Conservation (phyloP, 176 grass and related monocot genomes). For the Pontederia paniculata region DNA sequence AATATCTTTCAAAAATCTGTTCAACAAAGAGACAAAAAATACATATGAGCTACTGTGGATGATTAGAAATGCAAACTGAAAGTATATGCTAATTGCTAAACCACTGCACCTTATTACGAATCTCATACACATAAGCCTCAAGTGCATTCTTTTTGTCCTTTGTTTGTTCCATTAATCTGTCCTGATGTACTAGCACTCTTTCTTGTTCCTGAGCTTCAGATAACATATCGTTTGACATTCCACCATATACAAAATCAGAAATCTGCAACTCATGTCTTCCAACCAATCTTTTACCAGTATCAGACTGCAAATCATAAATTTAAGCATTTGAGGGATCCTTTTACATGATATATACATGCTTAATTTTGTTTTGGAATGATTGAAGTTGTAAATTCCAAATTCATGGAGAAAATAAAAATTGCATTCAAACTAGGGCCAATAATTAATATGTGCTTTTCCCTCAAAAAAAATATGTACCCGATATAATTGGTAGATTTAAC, state of each 20-base stretch:
- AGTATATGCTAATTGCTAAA: constrained; percentile 3
- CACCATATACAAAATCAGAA: constrained; percentile 45
- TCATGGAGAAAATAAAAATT: no score
- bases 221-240: constrained; percentile 52
- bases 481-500: no score
- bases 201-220: constrained; percentile 70
- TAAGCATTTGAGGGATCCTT: constrained; percentile 2
- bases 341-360: constrained; percentile 3
- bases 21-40: constrained; percentile 7
- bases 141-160: constrained; percentile 94
- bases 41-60: neutral
- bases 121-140: constrained; percentile 89
- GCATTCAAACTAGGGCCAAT: no score
- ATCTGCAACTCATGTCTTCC: constrained; percentile 48
- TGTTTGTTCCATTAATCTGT: constrained; percentile 70
- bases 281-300: constrained; percentile 27
- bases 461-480: no score
- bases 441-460: no score
- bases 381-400: no score
- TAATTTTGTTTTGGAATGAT: neutral
- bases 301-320: constrained; percentile 33
- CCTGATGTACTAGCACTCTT: constrained; percentile 54
- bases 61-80: neutral
- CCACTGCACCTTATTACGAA: constrained; percentile 70
- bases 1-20: constrained; percentile 86